Evolutionary conservation across 306 rosid genomes (phyloP).

Genomic region (Hippophae tibetana): DNA sequence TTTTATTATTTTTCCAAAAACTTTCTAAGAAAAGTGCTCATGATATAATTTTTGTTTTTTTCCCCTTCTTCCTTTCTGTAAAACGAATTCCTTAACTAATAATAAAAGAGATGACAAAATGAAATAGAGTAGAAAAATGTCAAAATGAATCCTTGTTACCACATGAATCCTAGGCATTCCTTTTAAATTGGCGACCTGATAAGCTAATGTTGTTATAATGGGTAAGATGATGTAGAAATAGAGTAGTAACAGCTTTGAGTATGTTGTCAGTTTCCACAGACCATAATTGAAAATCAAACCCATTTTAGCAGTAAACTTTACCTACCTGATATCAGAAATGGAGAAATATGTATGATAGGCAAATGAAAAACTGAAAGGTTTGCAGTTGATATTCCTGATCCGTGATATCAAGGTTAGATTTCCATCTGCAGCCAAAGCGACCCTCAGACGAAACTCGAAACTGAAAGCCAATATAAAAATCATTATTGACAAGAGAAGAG

Average conservation of each 20-base stretch:
- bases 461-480: slow-evolving; percentile 28
- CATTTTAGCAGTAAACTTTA: not conserved
- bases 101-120: no score
- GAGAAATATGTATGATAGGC: slow-evolving; percentile 74
- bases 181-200: no score
- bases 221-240: no score
- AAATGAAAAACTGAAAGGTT: slow-evolving; percentile 79
- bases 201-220: not conserved
- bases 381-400: slow-evolving; percentile 62
- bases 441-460: slow-evolving; percentile 77
- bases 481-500: slow-evolving; percentile 1
- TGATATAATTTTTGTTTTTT: no score
- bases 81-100: no score
- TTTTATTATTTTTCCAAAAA: no score
- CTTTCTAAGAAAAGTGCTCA: no score
- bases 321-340: slow-evolving; percentile 74
- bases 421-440: slow-evolving; percentile 59
- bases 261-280: not conserved
- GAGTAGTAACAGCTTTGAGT: not conserved
- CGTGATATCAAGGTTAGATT: slow-evolving; percentile 55
- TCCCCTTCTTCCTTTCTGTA: no score
- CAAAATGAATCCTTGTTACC: no score
- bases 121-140: no score
- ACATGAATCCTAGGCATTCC: no score
- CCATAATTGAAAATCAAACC: not conserved